Conservation (phyloP, 108 stramenopile species). For the Skeletonema costatum region DNA sequence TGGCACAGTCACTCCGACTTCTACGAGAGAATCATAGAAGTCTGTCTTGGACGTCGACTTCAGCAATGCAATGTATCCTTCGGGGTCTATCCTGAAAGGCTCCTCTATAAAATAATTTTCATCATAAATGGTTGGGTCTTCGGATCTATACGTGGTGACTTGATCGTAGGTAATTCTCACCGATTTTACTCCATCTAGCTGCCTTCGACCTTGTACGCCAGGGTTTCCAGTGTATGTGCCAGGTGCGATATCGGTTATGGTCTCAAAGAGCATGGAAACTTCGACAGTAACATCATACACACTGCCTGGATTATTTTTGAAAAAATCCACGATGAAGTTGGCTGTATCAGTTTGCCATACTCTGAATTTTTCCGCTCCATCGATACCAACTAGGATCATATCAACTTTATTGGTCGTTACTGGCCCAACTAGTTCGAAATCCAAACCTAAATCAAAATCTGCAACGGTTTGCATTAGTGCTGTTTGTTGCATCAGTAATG, state of each 20-base stretch:
- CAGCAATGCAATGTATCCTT: not conserved
- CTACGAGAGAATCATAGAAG: not conserved
- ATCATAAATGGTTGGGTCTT: not conserved
- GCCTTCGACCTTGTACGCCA: not conserved
- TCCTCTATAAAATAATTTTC: not conserved
- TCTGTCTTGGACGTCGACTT: not conserved
- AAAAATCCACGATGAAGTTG: not conserved
- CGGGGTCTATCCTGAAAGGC: not conserved
- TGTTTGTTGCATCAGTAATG: too few species aligned
- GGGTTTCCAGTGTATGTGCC: not conserved
- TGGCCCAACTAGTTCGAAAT: not conserved
- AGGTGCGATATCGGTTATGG: not conserved
- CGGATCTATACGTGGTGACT: slow-evolving; percentile 2
- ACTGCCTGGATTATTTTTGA: not conserved
- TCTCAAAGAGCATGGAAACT: not conserved
- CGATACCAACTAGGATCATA: not conserved
- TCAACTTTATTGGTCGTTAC: not conserved
- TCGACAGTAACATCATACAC: not conserved
- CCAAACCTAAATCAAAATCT: not conserved
- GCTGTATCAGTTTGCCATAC: not conserved
- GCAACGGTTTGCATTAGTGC: too few species aligned
- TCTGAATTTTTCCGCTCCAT: not conserved
- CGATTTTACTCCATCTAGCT: not conserved
- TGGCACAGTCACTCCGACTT: not conserved
- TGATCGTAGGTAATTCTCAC: slow-evolving; percentile 25